Evolutionary conservation across 192 early-diverging fungal genomes (phyloP), one percentile per base, ranked within the genome.

Genomic region (Helicostylum pulchrum): DNA sequence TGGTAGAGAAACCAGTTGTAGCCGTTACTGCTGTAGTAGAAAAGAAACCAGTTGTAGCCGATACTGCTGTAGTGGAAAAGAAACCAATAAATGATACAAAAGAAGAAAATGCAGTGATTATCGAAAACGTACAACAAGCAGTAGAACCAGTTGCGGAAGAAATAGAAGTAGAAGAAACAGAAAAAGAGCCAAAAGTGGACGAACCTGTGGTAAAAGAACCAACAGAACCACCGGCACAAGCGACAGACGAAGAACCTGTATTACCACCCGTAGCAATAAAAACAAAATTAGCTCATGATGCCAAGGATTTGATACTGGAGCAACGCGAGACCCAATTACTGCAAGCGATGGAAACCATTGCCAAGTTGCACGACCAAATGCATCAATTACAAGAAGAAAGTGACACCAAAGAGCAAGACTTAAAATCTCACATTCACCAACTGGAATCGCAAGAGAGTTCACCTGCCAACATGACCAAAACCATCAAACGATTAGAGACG

Each of bases 321-420:
- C 80, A 82, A 34, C 70, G 80, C 0, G 80, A 82, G 49, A 66
- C 73, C 19, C 80, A 82, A 31, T 61, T 82, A 2, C 51, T 79
- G 11, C 77, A 74, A 44, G 71, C 67, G 6, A 82, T 82, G 80
- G 76, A 82, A 30, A 70, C 74, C 17, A 79, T 80, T 61, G 78
- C 80, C 14, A 61, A 68, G 8, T 50, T 82, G 0, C 64, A 79
- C 30, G 78, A 79, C 11, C 71, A 66, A 36, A 50, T 82, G 14
- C 77, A 79, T n/a, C 71, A 76, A 56, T 32, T 76, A 12, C 75
- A 79, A 26, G 68, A 79, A 49, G 62, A 70, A 2, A 73, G 67
- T 20, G 70, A 65, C 10, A 23, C 51, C 4, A 45, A 65, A 21
- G 36, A 49, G 26, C 26, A 17, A 32, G 31, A 46, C 7, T 31